Conservation (phyloP, 2,329 filamentous ascomycete species). For the Aspergillus neotritici region DNA sequence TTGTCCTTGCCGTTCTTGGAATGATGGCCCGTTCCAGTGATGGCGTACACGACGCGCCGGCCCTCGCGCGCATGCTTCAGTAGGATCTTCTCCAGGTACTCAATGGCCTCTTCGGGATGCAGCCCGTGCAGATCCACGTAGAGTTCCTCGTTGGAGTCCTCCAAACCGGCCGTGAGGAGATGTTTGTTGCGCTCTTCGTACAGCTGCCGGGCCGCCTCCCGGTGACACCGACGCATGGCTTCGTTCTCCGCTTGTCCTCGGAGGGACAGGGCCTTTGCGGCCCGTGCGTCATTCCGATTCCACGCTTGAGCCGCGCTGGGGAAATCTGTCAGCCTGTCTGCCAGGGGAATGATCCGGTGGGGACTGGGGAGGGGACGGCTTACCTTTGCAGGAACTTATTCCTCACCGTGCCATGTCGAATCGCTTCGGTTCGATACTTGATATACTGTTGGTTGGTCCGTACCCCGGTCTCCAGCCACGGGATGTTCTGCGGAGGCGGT, state of each 20-base stretch:
- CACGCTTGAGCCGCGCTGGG: constrained; percentile 88
- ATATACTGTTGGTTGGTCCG: constrained; percentile 89
- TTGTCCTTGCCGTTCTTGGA: constrained; percentile 99
- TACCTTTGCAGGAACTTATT: constrained; percentile 97
- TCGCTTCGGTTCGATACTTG: constrained; percentile 89
- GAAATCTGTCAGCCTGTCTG: constrained; percentile 7
- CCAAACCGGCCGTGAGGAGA: constrained; percentile 37
- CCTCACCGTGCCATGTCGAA: constrained; percentile 90
- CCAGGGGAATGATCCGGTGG: background rate
- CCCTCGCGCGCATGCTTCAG: constrained; percentile 70
- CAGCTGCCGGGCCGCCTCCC: constrained; percentile 82
- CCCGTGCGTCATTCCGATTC: constrained; percentile 95
- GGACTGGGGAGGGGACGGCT: constrained; percentile 13
- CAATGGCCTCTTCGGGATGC: constrained; percentile 94
- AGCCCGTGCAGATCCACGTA: constrained; percentile 97
- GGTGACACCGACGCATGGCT: constrained; percentile 92
- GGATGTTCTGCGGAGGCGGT: constrained; percentile 80
- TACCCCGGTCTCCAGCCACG: constrained; percentile 92
- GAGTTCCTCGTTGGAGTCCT: constrained; percentile 60
- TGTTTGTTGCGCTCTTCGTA: constrained; percentile 90
- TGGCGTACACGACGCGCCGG: constrained; percentile 76
- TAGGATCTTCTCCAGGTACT: constrained; percentile 84
- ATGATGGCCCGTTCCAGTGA: constrained; percentile 94
- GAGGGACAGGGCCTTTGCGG: constrained; percentile 88
- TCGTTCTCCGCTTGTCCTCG: constrained; percentile 96